Conservation (phyloP, 441 rosid genomes). For the Bocquillonia castaneifolia region DNA sequence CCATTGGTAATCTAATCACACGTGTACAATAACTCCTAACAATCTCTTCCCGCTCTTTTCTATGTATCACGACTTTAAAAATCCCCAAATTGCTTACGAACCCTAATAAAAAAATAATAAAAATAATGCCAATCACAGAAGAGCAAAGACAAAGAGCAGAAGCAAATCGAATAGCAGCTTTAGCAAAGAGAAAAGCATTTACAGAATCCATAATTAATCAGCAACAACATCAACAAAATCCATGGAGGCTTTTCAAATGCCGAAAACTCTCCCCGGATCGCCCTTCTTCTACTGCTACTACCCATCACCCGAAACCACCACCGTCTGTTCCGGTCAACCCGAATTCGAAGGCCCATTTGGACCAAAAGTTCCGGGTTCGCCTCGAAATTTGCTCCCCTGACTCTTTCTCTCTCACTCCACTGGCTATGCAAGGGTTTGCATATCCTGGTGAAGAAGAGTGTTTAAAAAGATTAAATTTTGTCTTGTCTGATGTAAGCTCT, state of each 20-base stretch:
- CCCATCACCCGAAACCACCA: slow-evolving; percentile 18
- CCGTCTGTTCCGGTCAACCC: slow-evolving; percentile 17
- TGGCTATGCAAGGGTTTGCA: slow-evolving; percentile 37
- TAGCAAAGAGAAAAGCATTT: slow-evolving; percentile 55
- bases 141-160: slow-evolving; percentile 61
- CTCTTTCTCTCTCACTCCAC: slow-evolving; percentile 65
- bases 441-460: slow-evolving; percentile 63
- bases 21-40: neutral
- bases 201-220: slow-evolving; percentile 27
- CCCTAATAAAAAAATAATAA: slow-evolving; percentile 17
- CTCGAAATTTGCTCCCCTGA: slow-evolving; percentile 88
- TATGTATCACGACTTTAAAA: neutral
- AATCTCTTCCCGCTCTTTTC: slow-evolving; percentile 13
- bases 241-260: slow-evolving; percentile 71
- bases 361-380: slow-evolving; percentile 52
- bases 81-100: neutral
- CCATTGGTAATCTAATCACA: neutral
- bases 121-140: slow-evolving; percentile 44
- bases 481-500: slow-evolving; percentile 51
- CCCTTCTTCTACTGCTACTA: slow-evolving; percentile 10
- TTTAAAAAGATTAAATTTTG: slow-evolving; percentile 40
- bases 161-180: slow-evolving; percentile 49
- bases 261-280: slow-evolving; percentile 39
- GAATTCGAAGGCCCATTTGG: slow-evolving; percentile 21
- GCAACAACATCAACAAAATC: slow-evolving; percentile 22